Evolutionary conservation across 495 filamentous ascomycete species (phyloP), one percentile per base, ranked within the genome.

Genomic region (Penicillium diatomitis): DNA sequence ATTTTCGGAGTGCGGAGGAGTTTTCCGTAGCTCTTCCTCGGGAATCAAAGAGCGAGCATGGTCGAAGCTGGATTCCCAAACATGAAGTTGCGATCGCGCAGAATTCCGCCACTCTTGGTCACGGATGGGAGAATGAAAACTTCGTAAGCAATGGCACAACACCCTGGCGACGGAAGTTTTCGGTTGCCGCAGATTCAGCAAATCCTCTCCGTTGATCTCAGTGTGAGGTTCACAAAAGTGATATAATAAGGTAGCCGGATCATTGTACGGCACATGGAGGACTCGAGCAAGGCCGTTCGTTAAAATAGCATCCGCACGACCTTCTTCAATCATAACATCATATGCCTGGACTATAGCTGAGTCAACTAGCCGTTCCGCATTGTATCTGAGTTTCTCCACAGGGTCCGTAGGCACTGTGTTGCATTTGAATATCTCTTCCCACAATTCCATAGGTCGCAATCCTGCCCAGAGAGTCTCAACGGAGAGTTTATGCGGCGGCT

Each of bases 51-150:
- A 57, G 10, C 48, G 48, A 3, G 51, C 52, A 35, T 50, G 39
- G 27, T 62, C 56, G 38, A 63, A 67, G 32, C 43, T 58, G 0
- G 57, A 57, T 6, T 47, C 32, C 63, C 50, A 69, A 9, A 43
- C 48, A 29, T 8, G 53, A 32, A 66, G 31, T 3, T 56, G 4
- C 4, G 39, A 41, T n/a, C 47, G 52, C 4, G 41, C 45, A 9
- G 41, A 28, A 49, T 70, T 64, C 32, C 63, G 52, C 66, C 57
- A 73, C 33, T 56, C 54, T 39, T 72, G 61, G 27, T 32, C 54
- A 4, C 59, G 62, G 5, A 33, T 3, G 38, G 45, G 39, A 0
- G 55, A 64, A 8, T n/a, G 29, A 9, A 63, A 64, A 9, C 40
- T 51, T 52, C 66, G 63, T 33, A 66, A 49, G 46, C 55, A 68